Evolutionary conservation across 2,329 filamentous ascomycete species (phyloP).

Genomic region (Claviceps humidiphila): DNA sequence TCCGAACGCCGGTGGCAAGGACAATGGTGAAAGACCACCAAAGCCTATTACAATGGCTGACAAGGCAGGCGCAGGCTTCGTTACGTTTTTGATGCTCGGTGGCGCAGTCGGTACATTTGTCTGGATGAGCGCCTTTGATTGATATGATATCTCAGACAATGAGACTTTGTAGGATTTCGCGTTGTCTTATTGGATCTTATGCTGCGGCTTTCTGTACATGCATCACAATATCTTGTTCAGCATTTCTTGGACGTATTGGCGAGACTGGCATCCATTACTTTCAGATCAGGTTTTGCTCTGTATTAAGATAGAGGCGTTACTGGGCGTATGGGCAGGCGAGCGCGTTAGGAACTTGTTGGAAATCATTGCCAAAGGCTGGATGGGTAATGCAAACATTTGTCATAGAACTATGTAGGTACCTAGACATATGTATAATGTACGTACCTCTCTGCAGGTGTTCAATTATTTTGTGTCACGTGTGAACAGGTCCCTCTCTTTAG

Average conservation of each 20-base stretch:
- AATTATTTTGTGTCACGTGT: too few species aligned
- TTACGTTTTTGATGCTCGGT: conserved; percentile 31
- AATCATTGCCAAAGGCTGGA: too few species aligned
- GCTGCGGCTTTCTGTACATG: neutral
- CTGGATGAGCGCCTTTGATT: conserved; percentile 34
- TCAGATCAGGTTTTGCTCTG: neutral
- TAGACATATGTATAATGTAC: too few species aligned
- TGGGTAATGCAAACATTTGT: too few species aligned
- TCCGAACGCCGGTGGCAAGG: conserved; percentile 24
- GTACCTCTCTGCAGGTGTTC: too few species aligned
- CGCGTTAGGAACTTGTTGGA: too few species aligned
- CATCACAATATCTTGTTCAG: neutral
- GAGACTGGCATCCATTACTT: neutral
- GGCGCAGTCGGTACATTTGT: conserved; percentile 29
- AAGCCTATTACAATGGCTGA: conserved; percentile 29
- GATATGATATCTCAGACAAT: neutral
- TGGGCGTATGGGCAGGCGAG: neutral
- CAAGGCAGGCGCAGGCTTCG: conserved; percentile 33
- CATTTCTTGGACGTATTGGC: neutral
- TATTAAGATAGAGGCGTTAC: neutral
- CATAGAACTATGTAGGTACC: too few species aligned
- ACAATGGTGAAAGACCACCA: conserved; percentile 13
- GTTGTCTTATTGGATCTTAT: neutral
- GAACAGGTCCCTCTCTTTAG: too few species aligned
- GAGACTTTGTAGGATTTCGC: neutral